phyloP scores from a whole-genome alignment of 1,284 basidiomycete genomes.

The Malassezia sympodialis region DNA sequence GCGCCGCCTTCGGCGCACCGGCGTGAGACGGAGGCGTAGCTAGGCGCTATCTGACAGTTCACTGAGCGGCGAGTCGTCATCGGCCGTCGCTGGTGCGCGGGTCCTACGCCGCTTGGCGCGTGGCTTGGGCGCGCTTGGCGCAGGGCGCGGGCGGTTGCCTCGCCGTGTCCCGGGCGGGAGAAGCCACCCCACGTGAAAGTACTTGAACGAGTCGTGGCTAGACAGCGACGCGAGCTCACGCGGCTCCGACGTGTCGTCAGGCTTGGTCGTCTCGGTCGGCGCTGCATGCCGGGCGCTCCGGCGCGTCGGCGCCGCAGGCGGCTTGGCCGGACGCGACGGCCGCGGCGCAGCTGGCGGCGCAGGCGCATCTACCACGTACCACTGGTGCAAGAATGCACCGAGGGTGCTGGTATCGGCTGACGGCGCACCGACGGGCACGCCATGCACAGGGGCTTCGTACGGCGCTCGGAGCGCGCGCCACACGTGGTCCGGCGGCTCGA shows the following conservation, averaged over 20 bases:
- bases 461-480: conserved; percentile 26
- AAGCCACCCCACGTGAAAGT: conserved; percentile 83
- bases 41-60: conserved; percentile 7
- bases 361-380: conserved; percentile 14
- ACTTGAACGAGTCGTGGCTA: conserved; percentile 62
- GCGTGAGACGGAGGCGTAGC: neutral
- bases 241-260: neutral
- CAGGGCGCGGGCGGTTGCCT: conserved; percentile 12
- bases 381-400: conserved; percentile 13
- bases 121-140: neutral
- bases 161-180: conserved; percentile 57
- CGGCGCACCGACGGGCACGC: neutral
- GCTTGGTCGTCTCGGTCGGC: neutral
- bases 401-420: conserved; percentile 12
- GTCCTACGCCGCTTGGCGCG: conserved; percentile 2
- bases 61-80: conserved; percentile 10
- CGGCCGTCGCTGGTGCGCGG: neutral
- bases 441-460: neutral
- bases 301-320: neutral
- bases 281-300: conserved; percentile 1
- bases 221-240: conserved; percentile 53
- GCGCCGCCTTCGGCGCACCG: neutral
- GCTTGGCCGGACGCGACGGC: neutral
- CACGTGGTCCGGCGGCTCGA: conserved; percentile 26
- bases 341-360: conserved; percentile 14